Conservation (phyloP, 192 early-diverging fungal species). For the Linnemannia zychae region DNA sequence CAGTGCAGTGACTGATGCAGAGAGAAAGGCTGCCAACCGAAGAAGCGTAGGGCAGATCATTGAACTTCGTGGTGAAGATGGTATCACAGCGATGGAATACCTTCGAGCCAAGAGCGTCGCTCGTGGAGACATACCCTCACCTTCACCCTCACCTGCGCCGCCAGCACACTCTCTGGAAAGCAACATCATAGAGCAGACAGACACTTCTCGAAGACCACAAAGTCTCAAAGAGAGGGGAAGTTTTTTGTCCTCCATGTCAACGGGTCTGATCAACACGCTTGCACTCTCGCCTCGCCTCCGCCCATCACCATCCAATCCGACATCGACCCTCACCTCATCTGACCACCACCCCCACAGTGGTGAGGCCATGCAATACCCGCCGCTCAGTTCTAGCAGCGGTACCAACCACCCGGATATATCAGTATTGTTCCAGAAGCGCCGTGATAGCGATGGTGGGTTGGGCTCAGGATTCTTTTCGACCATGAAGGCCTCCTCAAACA, state of each 20-base stretch:
- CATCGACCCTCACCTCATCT: background rate
- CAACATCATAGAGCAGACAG: background rate
- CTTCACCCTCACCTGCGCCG: constrained; percentile 2
- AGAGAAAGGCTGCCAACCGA: constrained; percentile 5
- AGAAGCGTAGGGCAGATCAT: constrained; percentile 42
- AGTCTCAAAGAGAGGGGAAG: constrained; percentile 7
- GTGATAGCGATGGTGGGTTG: constrained; percentile 32
- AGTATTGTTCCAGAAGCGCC: constrained; percentile 29
- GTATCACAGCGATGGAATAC: constrained; percentile 32
- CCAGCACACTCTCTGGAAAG: background rate
- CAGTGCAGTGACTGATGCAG: background rate
- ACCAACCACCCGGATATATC: constrained; percentile 25
- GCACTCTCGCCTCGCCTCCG: constrained; percentile 20
- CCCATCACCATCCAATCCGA: background rate
- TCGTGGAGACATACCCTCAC: background rate
- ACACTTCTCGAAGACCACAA: background rate
- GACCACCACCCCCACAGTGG: background rate
- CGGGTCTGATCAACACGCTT: background rate
- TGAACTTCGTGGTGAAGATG: constrained; percentile 35
- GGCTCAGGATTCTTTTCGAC: constrained; percentile 27
- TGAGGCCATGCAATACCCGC: background rate
- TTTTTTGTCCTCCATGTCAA: constrained; percentile 12
- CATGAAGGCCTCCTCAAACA: constrained; percentile 1
- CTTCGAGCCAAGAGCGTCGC: constrained; percentile 34
- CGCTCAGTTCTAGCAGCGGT: background rate